Conservation (phyloP, 148 eudicot genomes). For the Cornus suecica region DNA sequence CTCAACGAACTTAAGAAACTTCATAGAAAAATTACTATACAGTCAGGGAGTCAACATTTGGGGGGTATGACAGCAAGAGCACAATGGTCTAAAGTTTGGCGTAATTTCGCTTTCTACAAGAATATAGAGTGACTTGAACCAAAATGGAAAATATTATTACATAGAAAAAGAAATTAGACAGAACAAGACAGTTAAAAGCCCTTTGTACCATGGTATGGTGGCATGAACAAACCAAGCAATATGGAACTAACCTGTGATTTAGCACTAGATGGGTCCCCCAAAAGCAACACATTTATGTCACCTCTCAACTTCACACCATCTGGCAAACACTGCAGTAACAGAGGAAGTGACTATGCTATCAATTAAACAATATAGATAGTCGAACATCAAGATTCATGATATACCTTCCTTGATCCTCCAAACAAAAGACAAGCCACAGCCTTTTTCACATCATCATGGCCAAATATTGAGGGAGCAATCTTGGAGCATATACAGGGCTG, state of each 20-base stretch:
- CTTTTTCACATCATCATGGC: constrained; percentile 86
- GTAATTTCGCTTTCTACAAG: neutral
- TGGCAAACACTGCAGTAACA: constrained; percentile 63
- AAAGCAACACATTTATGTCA: constrained; percentile 92
- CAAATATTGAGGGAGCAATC: constrained; percentile 97
- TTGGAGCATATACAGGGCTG: constrained; percentile 95
- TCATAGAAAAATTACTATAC: constrained; percentile 22
- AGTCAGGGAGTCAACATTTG: neutral
- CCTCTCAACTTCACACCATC: constrained; percentile 98
- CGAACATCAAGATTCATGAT: neutral
- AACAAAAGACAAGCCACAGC: constrained; percentile 94
- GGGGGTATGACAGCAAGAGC: neutral
- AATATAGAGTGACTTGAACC: neutral
- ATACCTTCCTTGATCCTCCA: constrained; percentile 99
- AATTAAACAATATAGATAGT: neutral
- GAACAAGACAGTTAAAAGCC: neutral
- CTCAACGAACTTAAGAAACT: constrained; percentile 99
- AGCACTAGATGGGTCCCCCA: constrained; percentile 99
- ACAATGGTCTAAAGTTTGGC: neutral
- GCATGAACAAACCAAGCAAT: neutral
- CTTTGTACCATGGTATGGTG: neutral
- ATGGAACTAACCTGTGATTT: constrained; percentile 71
- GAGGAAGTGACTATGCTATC: neutral
- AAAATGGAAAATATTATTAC: neutral
- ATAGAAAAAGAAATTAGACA: neutral